phyloP scores from a whole-genome alignment of 2,329 filamentous ascomycete species.

The Neoscytalidium dimidiatum region DNA sequence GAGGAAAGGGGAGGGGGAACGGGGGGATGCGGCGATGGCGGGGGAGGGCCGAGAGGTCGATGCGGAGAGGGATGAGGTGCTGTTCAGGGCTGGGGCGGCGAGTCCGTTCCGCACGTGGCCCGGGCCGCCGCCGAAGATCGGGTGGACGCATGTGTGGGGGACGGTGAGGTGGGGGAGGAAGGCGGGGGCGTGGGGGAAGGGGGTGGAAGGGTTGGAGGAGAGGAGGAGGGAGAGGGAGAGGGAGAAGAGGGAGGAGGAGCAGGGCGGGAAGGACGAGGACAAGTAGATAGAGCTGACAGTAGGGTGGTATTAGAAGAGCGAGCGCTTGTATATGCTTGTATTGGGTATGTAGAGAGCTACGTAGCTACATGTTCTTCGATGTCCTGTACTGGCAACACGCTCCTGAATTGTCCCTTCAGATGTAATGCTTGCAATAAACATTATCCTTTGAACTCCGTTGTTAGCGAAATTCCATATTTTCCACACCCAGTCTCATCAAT shows the following conservation, averaged over 20 bases:
- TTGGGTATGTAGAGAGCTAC: background rate
- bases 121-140: constrained; percentile 53
- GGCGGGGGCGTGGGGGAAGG: constrained; percentile 55
- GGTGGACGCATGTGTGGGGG: constrained; percentile 57
- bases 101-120: constrained; percentile 48
- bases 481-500: too few relatives aligned
- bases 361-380: background rate
- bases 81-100: constrained; percentile 46
- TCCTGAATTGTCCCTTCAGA: too few relatives aligned
- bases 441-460: too few relatives aligned
- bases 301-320: background rate
- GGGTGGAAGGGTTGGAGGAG: constrained; percentile 48
- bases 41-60: constrained; percentile 26
- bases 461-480: too few relatives aligned
- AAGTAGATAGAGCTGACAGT: background rate
- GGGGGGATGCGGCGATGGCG: constrained; percentile 21
- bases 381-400: too few relatives aligned
- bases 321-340: background rate
- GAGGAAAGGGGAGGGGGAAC: background rate
- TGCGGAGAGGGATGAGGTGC: constrained; percentile 31
- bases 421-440: too few relatives aligned
- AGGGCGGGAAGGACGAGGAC: background rate
- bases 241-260: background rate
- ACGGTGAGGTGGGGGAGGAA: constrained; percentile 55
- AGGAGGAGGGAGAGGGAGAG: constrained; percentile 36